Evolutionary conservation across 2,329 filamentous ascomycete genomes (phyloP).

Genomic region (Phialophora expanda): DNA sequence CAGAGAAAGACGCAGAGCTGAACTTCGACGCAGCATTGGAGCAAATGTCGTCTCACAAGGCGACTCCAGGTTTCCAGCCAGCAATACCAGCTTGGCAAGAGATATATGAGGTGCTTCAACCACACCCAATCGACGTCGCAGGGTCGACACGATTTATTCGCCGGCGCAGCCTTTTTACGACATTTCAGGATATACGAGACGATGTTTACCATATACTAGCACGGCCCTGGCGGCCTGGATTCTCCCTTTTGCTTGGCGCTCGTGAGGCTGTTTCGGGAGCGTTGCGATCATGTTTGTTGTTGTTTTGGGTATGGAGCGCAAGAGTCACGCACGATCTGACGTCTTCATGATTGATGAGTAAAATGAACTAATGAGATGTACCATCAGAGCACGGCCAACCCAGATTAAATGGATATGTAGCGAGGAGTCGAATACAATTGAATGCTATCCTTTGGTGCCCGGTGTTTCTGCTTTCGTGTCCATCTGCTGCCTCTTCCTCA

Average conservation of each 20-base stretch:
- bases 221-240: constrained; percentile 29
- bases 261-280: constrained; percentile 19
- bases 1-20: constrained; percentile 59
- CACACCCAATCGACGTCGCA: neutral
- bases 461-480: constrained; percentile 10
- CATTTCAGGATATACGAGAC: constrained; percentile 9
- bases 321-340: constrained; percentile 27
- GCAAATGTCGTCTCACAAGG: constrained; percentile 46
- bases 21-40: constrained; percentile 61
- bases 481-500: constrained; percentile 39
- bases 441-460: constrained; percentile 5
- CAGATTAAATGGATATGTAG: constrained; percentile 17
- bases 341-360: constrained; percentile 36
- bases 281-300: constrained; percentile 9
- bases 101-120: constrained; percentile 12
- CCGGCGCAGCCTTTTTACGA: neutral
- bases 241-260: constrained; percentile 17
- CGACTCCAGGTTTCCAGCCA: constrained; percentile 43
- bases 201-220: constrained; percentile 12
- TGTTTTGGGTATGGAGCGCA: constrained; percentile 2
- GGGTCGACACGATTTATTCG: neutral
- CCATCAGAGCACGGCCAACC: constrained; percentile 22
- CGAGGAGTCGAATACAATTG: constrained; percentile 16
- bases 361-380: constrained; percentile 36
- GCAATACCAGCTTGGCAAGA: constrained; percentile 27